A percentile compares a stretch with the other conserved stretches of the same genome.
These are phyloP conservation scores for Lactarius hatsudake DNA, from an alignment of 768 basidiomycete species.

Conservation along the genomic window DNA sequence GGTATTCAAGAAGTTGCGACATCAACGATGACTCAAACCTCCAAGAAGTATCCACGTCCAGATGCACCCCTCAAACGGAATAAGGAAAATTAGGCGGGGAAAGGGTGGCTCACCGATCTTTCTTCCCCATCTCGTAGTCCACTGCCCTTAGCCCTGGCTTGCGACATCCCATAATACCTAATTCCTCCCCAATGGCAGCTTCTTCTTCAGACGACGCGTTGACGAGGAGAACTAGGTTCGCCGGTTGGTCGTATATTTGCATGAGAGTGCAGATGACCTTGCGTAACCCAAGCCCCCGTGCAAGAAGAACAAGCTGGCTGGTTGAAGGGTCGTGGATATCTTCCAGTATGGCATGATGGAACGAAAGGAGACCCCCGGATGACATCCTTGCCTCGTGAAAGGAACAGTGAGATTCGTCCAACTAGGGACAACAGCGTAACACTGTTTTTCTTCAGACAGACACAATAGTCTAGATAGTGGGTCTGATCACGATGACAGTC, in stretches of 20 bases:
- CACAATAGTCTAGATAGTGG: not conserved
- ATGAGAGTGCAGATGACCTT: conserved; percentile 81
- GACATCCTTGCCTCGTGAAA: conserved; percentile 18
- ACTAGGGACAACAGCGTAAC: not conserved
- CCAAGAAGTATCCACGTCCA: not conserved
- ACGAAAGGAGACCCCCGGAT: conserved; percentile 44
- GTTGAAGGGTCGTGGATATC: conserved; percentile 71
- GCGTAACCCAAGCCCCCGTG: conserved; percentile 87
- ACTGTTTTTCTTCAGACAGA: not conserved
- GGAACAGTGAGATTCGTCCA: not conserved
- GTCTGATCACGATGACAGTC: no score
- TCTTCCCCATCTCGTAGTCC: conserved; percentile 73
- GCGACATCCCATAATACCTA: conserved; percentile 88
- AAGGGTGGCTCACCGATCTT: conserved; percentile 61
- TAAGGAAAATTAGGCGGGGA: not conserved
- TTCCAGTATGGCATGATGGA: conserved; percentile 65
- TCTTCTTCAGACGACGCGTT: conserved; percentile 87
- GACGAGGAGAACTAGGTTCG: conserved; percentile 80
- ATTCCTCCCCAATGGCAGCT: conserved; percentile 85
- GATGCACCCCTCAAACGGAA: not conserved
- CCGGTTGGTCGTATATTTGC: conserved; percentile 87
- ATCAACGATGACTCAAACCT: not conserved
- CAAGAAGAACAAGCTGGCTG: conserved; percentile 73
- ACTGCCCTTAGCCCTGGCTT: conserved; percentile 82
- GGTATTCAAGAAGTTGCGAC: not conserved